Percentiles rank a stretch among this genome's conserved stretches.
phyloP scores from a whole-genome alignment of 805 yeast genomes.

The Candida succiphila region DNA sequence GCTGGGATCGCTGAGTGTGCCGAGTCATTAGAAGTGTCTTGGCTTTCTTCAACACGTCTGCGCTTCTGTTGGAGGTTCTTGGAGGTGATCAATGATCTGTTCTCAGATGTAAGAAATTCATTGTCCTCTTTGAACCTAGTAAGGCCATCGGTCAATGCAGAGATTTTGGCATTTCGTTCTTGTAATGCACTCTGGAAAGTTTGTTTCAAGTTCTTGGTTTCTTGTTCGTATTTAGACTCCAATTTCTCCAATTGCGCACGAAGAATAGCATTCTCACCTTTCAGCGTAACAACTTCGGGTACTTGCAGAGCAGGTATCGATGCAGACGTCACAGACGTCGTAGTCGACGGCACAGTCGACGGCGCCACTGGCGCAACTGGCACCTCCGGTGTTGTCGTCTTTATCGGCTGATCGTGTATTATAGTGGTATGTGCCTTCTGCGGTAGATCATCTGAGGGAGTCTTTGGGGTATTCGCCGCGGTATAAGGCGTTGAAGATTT shows the following conservation, averaged over 20 bases:
- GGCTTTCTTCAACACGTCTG: slow-evolving; percentile 7
- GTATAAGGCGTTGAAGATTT: no score
- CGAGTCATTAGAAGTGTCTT: no score
- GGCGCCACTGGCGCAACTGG: no score
- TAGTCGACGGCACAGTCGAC: not conserved
- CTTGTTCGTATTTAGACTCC: slow-evolving; percentile 25
- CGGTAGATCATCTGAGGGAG: no score
- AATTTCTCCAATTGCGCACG: slow-evolving; percentile 50
- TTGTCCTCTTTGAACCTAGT: slow-evolving; percentile 43
- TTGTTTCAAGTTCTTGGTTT: slow-evolving; percentile 27
- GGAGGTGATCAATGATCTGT: slow-evolving; percentile 20
- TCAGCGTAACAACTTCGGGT: slow-evolving; percentile 31
- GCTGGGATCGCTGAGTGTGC: no score
- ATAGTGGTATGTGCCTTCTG: no score
- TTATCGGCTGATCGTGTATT: no score
- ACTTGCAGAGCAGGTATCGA: slow-evolving; percentile 12
- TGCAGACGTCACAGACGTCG: slow-evolving; percentile 18
- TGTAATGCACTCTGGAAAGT: slow-evolving; percentile 11
- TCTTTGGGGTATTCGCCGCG: no score
- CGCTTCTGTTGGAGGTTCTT: slow-evolving; percentile 11
- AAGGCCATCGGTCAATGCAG: slow-evolving; percentile 22
- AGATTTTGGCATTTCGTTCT: slow-evolving; percentile 14
- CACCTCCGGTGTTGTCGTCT: no score
- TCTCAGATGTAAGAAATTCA: slow-evolving; percentile 41
- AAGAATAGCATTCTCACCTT: slow-evolving; percentile 76